Base-by-base conservation (phyloP, 768 basidiomycete genomes). In the Leccinum boreale region DNA sequence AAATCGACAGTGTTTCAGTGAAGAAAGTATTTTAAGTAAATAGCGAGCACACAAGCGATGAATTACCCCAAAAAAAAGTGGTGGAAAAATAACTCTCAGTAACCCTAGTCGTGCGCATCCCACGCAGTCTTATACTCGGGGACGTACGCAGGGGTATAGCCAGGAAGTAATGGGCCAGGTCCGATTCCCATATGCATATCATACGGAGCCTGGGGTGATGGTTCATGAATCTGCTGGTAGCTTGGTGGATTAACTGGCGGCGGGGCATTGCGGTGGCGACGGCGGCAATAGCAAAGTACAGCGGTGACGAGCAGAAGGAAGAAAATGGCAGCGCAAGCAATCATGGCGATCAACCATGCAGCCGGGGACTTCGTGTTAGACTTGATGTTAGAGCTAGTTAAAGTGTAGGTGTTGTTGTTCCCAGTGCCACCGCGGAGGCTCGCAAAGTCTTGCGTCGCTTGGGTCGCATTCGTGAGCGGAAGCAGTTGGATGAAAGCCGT, bases 401-500 rank as follows among this genome's bases (percentile, higher is more conserved):
- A 70, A 62, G 17, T 77, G 74, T 60, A 77, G 76, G 60, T 74
- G 74, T 19, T 58, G 74, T 19, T 58, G 12, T 0, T 33, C 23
- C 62, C 82, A 77, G 5, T 12, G 24, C 54, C 33, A 33, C 5
- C 33, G 53, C 66, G 65, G 11, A 64, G 50, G 5, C 5, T 46
- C 24, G 54, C 55, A 42, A 63, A 67, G 50, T 62, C 65, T 35
- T 52, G 17, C 46, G 60, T 17, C 14, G 77, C 79, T 74, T 73
- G 63, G 28, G 72, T 65, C 61, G 83, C 73, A 52, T 78, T 72
- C 8, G 87, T 89, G 9, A 76, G 74, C 0, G 86, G 78, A 45
- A 86, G 76, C 15, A 90, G 72, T 64, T 90, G 88, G 45, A 88
- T 75, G 72, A 79, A 90, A 0, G 87, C 86, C 28, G 70, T 75